Evolutionary conservation across 2,329 filamentous ascomycete genomes (phyloP).

Genomic region (Xylaria sp.): DNA sequence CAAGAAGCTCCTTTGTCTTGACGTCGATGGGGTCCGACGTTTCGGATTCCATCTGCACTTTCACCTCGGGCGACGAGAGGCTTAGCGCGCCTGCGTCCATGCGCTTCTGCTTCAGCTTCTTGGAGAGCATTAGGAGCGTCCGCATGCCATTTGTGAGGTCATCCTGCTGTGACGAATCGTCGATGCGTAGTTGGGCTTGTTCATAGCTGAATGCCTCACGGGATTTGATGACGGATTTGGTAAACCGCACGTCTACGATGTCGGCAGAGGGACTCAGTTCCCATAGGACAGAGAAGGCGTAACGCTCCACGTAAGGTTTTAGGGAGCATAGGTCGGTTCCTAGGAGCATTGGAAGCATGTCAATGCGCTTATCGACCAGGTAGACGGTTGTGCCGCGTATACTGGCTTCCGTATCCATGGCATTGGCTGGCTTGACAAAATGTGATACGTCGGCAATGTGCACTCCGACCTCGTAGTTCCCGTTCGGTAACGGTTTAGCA

Average conservation of each 20-base stretch:
- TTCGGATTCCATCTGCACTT: constrained; percentile 93
- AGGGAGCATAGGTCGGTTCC: constrained; percentile 96
- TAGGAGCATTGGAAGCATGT: constrained; percentile 97
- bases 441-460: constrained; percentile 99
- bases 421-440: constrained; percentile 95
- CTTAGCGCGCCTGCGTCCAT: constrained; percentile 96
- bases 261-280: constrained; percentile 87
- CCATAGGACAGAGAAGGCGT: constrained; percentile 87
- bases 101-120: constrained; percentile 92
- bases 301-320: constrained; percentile 97
- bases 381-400: constrained; percentile 96
- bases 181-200: constrained; percentile 91
- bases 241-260: constrained; percentile 86
- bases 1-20: constrained; percentile 91
- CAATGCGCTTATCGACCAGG: constrained; percentile 97
- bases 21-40: constrained; percentile 96
- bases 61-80: constrained; percentile 96
- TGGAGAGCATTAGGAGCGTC: constrained; percentile 85
- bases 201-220: constrained; percentile 98
- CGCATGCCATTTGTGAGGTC: constrained; percentile 92
- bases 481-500: constrained; percentile 83
- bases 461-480: constrained; percentile 94
- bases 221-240: constrained; percentile 97
- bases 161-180: constrained; percentile 87
- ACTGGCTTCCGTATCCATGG: constrained; percentile 96